phyloP scores from a whole-genome alignment of 2,329 filamentous ascomycete genomes.

The Colletotrichum coccodes region DNA sequence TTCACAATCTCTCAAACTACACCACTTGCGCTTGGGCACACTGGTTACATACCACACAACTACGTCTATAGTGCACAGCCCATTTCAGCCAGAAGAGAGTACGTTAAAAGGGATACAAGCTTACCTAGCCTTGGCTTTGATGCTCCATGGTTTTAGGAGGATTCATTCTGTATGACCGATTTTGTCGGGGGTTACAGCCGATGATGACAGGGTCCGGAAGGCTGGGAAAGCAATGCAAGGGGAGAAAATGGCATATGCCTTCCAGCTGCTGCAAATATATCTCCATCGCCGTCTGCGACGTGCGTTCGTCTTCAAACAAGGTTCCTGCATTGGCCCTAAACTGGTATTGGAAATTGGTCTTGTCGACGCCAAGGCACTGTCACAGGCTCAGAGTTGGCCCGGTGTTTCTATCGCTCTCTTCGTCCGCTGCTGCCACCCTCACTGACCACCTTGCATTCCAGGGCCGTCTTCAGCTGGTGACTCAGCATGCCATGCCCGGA shows the following conservation, averaged over 20 bases:
- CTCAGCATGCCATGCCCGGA: too few species aligned
- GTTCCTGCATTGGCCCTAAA: background rate
- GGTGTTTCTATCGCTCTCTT: background rate
- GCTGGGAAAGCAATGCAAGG: too few species aligned
- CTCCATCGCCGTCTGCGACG: too few species aligned
- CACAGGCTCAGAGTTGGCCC: background rate
- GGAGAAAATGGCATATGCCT: too few species aligned
- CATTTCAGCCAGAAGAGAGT: background rate
- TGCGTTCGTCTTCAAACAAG: background rate
- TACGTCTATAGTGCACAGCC: background rate
- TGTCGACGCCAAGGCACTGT: background rate
- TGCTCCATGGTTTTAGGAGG: background rate
- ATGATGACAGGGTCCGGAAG: background rate
- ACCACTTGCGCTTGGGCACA: too few species aligned
- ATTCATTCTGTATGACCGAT: background rate
- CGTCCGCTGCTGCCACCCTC: background rate
- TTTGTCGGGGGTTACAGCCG: background rate
- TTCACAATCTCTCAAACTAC: too few species aligned
- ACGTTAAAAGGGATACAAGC: background rate
- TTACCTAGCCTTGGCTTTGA: background rate
- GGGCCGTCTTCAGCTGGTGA: too few species aligned
- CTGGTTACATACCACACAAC: background rate
- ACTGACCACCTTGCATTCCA: too few species aligned
- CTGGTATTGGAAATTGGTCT: background rate
- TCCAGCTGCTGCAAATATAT: too few species aligned